Conservation (phyloP, 768 basidiomycete species). For the Tulasnella sp. region DNA sequence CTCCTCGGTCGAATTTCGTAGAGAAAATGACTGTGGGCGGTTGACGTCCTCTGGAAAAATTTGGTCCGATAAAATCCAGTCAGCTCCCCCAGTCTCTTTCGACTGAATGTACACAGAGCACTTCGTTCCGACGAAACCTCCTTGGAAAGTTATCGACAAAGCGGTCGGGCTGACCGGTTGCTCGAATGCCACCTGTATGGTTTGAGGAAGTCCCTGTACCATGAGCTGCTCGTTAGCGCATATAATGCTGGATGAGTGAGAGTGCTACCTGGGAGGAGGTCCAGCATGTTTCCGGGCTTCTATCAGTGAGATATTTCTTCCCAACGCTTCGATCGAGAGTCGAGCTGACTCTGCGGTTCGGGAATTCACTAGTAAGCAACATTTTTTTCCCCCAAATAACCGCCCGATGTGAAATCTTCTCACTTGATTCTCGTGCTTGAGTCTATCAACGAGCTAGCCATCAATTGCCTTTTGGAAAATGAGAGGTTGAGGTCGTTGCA, state of each 20-base stretch:
- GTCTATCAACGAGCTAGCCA: background rate
- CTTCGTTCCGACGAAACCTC: conserved; percentile 67
- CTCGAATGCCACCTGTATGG: conserved; percentile 52
- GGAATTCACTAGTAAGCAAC: background rate
- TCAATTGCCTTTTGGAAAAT: background rate
- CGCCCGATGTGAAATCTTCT: conserved; percentile 2
- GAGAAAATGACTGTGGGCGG: conserved; percentile 52
- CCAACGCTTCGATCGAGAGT: conserved; percentile 61
- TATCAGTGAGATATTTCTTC: conserved; percentile 59
- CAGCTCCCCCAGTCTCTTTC: conserved; percentile 22
- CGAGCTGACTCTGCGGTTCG: conserved; percentile 58
- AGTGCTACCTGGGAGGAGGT: conserved; percentile 57
- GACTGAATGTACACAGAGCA: conserved; percentile 34
- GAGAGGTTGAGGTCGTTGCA: background rate
- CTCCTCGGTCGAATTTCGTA: conserved; percentile 21
- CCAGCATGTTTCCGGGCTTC: conserved; percentile 73
- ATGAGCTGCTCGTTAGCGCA: background rate
- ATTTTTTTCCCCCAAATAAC: conserved; percentile 6
- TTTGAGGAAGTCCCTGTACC: conserved; percentile 64
- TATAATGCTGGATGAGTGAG: background rate
- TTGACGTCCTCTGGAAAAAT: conserved; percentile 77
- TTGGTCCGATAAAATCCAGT: conserved; percentile 41
- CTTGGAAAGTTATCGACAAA: conserved; percentile 64
- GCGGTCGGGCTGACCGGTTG: conserved; percentile 42
- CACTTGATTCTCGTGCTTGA: conserved; percentile 42